Evolutionary conservation across 257 asterid genomes (phyloP), one percentile per base, ranked within the genome.

Genomic region (Nicotiana knightiana): DNA sequence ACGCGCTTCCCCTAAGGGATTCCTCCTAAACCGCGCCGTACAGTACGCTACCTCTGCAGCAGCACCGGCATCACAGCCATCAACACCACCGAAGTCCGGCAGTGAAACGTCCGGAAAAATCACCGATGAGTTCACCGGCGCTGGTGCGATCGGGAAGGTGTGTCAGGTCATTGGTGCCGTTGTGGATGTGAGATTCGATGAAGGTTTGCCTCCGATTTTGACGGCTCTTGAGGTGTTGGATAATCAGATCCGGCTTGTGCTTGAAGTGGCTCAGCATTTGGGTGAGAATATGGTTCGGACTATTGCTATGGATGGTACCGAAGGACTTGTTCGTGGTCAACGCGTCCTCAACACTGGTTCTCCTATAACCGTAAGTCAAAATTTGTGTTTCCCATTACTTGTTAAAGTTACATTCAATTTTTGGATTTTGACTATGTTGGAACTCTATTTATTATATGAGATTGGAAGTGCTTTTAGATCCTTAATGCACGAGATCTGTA

Each of bases 241-340:
- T 82, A 91, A 93, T 75, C 97, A 91, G 93, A 94, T 94, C 91
- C 87, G 97, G 82, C 90, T 94, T 33, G 98, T 95, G 66, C 87
- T 94, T 82, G 98, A 94, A 87, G 98, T 94, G 70, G 94, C 97
- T 12, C 97, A 92, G 85, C 98, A 94, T 81, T 89, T 94, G 92
- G 98, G 98, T 35, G 98, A 90, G 86, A 94, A 61, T 86, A 92
- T 91, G 78, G 98, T 93, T 39, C 87, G 97, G 87, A 91, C 97
- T 63, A 94, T 94, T 83, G 98, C 98, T 71, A 94, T 94, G 97
- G 97, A 94, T 86, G 98, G 98, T 65, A 94, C 97, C 51, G 97
- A 94, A 86, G 98, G 98, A 26, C 86, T 94, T 26, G 98, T 95
- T 63, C 87, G 97, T 68, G 98, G 98, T 24, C 97, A 93, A 87